Evolutionary conservation across 192 early-diverging fungal genomes (phyloP), one percentile per base, ranked within the genome.

Genomic region (Lobosporangium transversale): DNA sequence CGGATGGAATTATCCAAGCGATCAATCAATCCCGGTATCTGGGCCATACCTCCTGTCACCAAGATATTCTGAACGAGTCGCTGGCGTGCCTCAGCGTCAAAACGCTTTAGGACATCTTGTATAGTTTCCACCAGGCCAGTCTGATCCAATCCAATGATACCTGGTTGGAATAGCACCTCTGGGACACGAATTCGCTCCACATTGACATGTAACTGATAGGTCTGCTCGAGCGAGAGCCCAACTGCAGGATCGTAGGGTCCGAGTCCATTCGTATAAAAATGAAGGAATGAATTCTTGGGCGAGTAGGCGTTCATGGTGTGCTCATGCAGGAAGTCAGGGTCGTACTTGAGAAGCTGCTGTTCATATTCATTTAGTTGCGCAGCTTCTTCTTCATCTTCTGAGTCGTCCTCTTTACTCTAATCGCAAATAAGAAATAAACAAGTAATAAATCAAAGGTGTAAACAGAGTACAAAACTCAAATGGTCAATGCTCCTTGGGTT

Each of bases 111-210:
- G 5, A 92, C 78, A 63, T 87, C 85, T 33, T 89, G 84, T 40
- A 92, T 62, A 9, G 89, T 90, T 73, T 97, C 95, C 0, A 95
- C 80, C 32, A 97, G 64, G 0, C 95, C 95, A 2, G 95, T 92
- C 69, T 95, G 93, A 67, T 97, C 94, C 3, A 96, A 79, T 18
- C 95, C 95, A 43, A 92, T 78, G 23, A 96, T 90, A 12, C 84
- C 82, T 5, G 95, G 95, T 42, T 96, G 92, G 84, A 97, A 97
- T n/a, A 96, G 69, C 1, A 87, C 89, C 79, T 97, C 95, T 2
- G 94, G 94, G 36, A 96, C 94, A 14, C 94, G 80, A 26, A 93
- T 90, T 35, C 94, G 89, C 79, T 97, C 95, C n/a, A 97, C 84
- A 67, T 97, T 97, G 31, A 96, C 75, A 71, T 94, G 94, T 7